Percentiles rank a stretch among this genome's conserved stretches.
These are phyloP conservation scores for Zoysia matrella DNA, from an alignment of 202 grass and related monocot species.

Conservation along the genomic window DNA sequence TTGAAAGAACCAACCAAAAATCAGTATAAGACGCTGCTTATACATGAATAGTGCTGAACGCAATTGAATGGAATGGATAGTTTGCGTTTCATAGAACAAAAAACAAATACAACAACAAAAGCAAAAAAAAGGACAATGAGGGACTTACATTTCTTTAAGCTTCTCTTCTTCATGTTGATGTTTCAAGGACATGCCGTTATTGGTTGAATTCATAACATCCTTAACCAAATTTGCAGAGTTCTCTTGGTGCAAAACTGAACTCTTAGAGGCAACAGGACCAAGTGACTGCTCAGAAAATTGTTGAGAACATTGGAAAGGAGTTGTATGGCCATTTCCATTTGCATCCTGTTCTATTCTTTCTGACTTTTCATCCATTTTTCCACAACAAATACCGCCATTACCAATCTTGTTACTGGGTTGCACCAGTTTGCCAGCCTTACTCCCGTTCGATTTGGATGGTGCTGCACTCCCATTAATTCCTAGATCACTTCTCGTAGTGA, in stretches of 20 bases:
- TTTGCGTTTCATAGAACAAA: conserved; percentile 27
- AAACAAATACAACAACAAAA: neutral
- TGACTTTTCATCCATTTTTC: conserved; percentile 35
- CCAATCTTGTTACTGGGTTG: conserved; percentile 45
- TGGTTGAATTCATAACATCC: conserved; percentile 39
- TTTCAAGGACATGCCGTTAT: conserved; percentile 37
- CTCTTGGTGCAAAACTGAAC: conserved; percentile 46
- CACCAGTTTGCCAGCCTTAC: conserved; percentile 48
- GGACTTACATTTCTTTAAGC: conserved; percentile 85
- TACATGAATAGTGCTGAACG: conserved; percentile 4
- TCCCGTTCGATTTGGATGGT: conserved; percentile 37
- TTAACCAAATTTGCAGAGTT: conserved; percentile 39
- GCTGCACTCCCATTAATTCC: conserved; percentile 44
- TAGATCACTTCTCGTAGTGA: conserved; percentile 49
- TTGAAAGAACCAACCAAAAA: conserved; percentile 24
- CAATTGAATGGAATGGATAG: conserved; percentile 5
- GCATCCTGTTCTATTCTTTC: conserved; percentile 25
- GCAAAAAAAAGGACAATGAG: conserved; percentile 10
- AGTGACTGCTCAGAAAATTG: conserved; percentile 38
- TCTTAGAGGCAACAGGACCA: conserved; percentile 32
- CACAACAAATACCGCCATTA: conserved; percentile 38
- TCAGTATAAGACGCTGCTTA: neutral
- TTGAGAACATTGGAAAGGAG: conserved; percentile 29
- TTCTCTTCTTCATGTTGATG: conserved; percentile 56
- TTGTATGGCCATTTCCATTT: conserved; percentile 58